Conservation (phyloP, 306 rosid species). For the Cicer chorassanicum region DNA sequence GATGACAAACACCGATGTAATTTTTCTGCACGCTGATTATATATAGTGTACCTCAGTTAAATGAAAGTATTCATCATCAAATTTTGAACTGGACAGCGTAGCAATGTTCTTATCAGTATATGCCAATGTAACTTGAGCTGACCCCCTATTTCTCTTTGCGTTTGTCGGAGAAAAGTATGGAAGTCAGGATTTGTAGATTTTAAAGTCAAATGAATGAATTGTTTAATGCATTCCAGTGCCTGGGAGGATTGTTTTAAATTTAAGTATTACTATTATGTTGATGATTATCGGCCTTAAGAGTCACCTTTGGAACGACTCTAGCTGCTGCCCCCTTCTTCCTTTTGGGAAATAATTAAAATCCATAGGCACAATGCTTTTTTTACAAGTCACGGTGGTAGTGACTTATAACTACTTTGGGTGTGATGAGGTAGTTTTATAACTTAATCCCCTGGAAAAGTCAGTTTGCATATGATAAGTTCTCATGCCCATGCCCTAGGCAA, state of each 20-base stretch:
- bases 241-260: background rate
- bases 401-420: background rate
- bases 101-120: conserved; percentile 35
- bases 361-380: background rate
- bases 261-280: background rate
- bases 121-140: conserved; percentile 32
- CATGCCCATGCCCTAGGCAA: background rate
- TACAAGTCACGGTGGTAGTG: no score
- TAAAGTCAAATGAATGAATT: conserved; percentile 19
- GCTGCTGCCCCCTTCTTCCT: background rate
- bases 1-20: conserved; percentile 57
- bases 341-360: background rate
- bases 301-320: background rate
- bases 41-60: conserved; percentile 58
- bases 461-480: background rate
- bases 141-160: conserved; percentile 12
- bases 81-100: conserved; percentile 43
- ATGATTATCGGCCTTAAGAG: background rate
- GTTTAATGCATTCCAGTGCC: conserved; percentile 16
- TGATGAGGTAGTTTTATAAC: background rate
- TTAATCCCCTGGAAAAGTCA: background rate
- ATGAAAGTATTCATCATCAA: conserved; percentile 46
- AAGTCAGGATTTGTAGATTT: conserved; percentile 39
- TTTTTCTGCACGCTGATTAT: conserved; percentile 58
- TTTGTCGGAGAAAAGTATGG: conserved; percentile 22